phyloP scores from a whole-genome alignment of 176 grass and related monocot species.

The Triticum monococcum region DNA sequence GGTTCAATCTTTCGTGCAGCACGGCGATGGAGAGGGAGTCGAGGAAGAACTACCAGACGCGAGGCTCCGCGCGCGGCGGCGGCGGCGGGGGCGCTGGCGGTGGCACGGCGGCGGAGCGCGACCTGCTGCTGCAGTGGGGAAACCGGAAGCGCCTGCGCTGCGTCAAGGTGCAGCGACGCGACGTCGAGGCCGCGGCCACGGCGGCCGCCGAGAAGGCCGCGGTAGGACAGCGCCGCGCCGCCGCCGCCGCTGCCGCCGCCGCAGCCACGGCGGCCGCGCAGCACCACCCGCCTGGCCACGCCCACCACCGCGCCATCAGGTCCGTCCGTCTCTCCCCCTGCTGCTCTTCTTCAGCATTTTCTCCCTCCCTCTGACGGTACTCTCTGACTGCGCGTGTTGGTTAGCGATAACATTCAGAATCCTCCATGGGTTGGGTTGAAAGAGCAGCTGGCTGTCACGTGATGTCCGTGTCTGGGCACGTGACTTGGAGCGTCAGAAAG shows the following conservation, averaged over 20 bases:
- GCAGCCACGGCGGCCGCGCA: conserved; percentile 34
- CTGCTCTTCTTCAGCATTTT: not conserved
- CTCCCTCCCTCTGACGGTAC: not conserved
- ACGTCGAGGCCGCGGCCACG: conserved; percentile 50
- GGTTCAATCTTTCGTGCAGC: not conserved
- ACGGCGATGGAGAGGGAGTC: conserved; percentile 67
- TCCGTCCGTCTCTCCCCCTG: conserved; percentile 29
- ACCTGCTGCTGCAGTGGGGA: conserved; percentile 84
- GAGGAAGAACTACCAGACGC: conserved; percentile 83
- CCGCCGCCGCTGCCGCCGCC: not conserved
- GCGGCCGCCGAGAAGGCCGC: conserved; percentile 52
- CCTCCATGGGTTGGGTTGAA: not conserved
- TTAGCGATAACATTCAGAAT: conserved; percentile 18
- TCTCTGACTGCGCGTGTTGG: conserved; percentile 3
- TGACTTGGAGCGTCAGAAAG: conserved; percentile 16
- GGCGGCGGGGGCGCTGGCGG: conserved; percentile 17
- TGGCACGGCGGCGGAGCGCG: conserved; percentile 49
- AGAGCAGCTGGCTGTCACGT: conserved; percentile 32
- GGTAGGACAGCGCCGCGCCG: conserved; percentile 54
- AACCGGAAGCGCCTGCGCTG: conserved; percentile 83
- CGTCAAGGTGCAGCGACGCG: conserved; percentile 78
- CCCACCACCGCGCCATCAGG: conserved; percentile 54
- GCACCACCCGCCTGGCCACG: conserved; percentile 32
- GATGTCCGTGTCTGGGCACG: not conserved
- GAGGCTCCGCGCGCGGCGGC: conserved; percentile 51